Evolutionary conservation across 345 rosid species (phyloP), one percentile per base, ranked within the genome.

Genomic region (Hirschfeldia incana): DNA sequence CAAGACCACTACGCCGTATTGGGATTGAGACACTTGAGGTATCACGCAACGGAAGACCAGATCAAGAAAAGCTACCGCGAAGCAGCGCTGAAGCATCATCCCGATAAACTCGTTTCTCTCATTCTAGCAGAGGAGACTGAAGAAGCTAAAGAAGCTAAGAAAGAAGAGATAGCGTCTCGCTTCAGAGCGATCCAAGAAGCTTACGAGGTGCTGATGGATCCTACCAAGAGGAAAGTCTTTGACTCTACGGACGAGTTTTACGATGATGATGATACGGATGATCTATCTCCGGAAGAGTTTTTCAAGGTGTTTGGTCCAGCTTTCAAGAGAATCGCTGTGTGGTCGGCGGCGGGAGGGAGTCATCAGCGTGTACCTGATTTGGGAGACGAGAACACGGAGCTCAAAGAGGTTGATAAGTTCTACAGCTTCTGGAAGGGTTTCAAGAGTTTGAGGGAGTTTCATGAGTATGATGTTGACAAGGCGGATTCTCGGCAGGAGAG

Each of bases 41-140:
- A 96, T 68, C 98, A 93, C 82, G 97, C 98, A n/a, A 90, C 97
- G 0, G 97, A 96, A 85, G 99, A 96, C 73, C 99, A 93, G 89
- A 96, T 96, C 55, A 88, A 90, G 76, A 93, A 85, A 84, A 88
- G 91, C 64, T 96, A 93, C 65, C 91, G 97, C 6, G 98, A 96
- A 81, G 93, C 94, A 71, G 99, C 99, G 7, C 60, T 96, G 88
- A 89, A 86, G 90, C 84, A 91, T 82, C 99, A 93, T 83, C 97
- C 98, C 4, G 99, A 96, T 86, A 96, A 96, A 82, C 97, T 89
- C 30, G 97, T 94, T 60, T 83, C 90, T 17, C 87, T 93, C 69
- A 90, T 95, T 83, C 90, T 89, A 55, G 86, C 89, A 1, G 99
- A 92, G 87, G 94, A 87, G 78, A 89, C 90, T 6, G 97, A 96